These are phyloP conservation scores for Kockiozyma suomiensis DNA, from an alignment of 805 yeast species.

Conservation along the genomic window DNA sequence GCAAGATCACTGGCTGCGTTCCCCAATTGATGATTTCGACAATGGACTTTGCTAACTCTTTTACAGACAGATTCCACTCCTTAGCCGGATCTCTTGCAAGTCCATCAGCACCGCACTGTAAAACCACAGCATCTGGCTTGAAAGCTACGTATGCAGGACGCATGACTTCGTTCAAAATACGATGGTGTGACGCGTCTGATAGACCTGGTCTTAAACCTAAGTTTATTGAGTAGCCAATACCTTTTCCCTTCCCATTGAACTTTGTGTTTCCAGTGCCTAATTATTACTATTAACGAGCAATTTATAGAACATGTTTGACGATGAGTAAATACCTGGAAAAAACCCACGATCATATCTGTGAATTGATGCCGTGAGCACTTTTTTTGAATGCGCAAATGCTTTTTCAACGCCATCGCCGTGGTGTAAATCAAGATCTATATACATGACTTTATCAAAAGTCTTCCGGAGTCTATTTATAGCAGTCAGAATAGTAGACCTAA, in stretches of 20 bases:
- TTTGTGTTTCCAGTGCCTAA: constrained; percentile 52
- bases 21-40: constrained; percentile 38
- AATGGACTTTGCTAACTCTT: constrained; percentile 50
- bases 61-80: constrained; percentile 70
- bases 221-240: constrained; percentile 49
- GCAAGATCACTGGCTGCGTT: constrained; percentile 48
- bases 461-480: constrained; percentile 46
- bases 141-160: constrained; percentile 47
- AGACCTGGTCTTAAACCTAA: constrained; percentile 63
- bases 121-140: constrained; percentile 57
- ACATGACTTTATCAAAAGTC: constrained; percentile 52
- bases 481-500: too few species aligned
- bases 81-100: constrained; percentile 61
- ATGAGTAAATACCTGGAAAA: constrained; percentile 57
- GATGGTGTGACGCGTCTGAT: constrained; percentile 48
- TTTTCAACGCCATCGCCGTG: constrained; percentile 80
- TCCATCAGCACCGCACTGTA: constrained; percentile 79
- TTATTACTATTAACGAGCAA: too few species aligned
- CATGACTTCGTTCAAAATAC: constrained; percentile 49
- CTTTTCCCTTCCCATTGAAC: constrained; percentile 46
- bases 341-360: constrained; percentile 70
- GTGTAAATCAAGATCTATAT: constrained; percentile 73
- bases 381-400: constrained; percentile 59
- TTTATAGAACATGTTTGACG: neutral
- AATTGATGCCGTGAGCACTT: constrained; percentile 62